Percentiles rank a stretch among this genome's conserved stretches.
phyloP scores from a whole-genome alignment of 257 asterid species.

The Cordia subcordata region DNA sequence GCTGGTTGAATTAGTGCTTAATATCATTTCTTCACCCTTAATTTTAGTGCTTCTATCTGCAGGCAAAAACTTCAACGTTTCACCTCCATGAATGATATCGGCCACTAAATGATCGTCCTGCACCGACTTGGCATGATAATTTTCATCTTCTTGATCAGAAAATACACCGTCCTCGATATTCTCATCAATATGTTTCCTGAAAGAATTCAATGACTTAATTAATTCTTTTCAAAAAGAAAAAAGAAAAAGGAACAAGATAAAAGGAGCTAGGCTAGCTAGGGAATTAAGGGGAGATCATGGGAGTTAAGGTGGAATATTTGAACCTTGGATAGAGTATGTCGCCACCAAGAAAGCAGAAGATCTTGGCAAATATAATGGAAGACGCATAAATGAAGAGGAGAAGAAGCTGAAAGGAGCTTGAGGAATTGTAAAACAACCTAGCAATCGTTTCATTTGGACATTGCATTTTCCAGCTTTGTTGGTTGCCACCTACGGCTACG shows the following conservation, averaged over 20 bases:
- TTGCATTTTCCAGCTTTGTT: constrained; percentile 44
- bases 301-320: no score
- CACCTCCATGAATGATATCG: not conserved
- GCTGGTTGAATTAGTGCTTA: no score
- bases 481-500: constrained; percentile 14
- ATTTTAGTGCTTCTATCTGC: no score
- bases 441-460: constrained; percentile 49
- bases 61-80: not conserved
- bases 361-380: constrained; percentile 59
- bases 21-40: no score
- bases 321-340: constrained; percentile 68
- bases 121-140: constrained; percentile 17
- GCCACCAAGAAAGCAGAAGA: constrained; percentile 71
- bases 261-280: no score
- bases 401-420: constrained; percentile 60
- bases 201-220: not conserved
- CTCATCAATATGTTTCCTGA: constrained; percentile 47
- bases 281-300: no score
- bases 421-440: constrained; percentile 65
- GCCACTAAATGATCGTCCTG: constrained; percentile 14
- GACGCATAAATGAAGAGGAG: constrained; percentile 64
- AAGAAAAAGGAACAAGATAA: no score
- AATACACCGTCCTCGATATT: constrained; percentile 27
- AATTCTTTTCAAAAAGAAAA: not conserved
- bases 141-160: constrained; percentile 40